A percentile compares a stretch with the other conserved stretches of the same genome.
phyloP scores from a whole-genome alignment of 257 asterid genomes.

The Penstemon eatonii region DNA sequence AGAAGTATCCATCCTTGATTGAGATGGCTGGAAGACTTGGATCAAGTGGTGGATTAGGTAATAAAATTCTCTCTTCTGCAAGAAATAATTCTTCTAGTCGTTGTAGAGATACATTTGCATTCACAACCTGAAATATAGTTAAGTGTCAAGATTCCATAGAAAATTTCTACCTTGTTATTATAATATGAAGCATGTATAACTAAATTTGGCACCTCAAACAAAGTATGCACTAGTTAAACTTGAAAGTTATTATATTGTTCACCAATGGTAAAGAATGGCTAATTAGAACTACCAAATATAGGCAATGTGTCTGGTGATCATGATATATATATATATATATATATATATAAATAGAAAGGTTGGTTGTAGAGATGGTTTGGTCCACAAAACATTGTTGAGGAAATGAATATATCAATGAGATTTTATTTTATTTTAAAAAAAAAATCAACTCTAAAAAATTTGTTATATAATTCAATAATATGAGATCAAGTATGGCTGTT shows the following conservation, averaged over 20 bases:
- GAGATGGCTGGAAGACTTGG: slow-evolving; percentile 80
- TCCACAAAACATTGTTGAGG: background rate
- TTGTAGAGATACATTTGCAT: slow-evolving; percentile 81
- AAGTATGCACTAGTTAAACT: background rate
- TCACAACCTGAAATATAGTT: slow-evolving; percentile 62
- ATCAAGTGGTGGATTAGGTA: slow-evolving; percentile 75
- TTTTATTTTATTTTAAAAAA: too few species aligned
- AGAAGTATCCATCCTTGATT: slow-evolving; percentile 64
- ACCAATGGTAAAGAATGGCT: background rate
- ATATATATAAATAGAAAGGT: background rate
- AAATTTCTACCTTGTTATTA: slow-evolving; percentile 8
- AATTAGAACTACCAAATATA: background rate
- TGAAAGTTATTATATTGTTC: background rate
- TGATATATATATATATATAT: background rate
- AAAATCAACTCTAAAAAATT: background rate
- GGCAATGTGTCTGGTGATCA: background rate
- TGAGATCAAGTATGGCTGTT: background rate
- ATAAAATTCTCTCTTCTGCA: slow-evolving; percentile 76
- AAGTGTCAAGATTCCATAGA: slow-evolving; percentile 10
- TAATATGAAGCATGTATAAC: slow-evolving; percentile 18
- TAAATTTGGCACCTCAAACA: background rate
- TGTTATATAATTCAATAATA: background rate
- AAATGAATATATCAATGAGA: background rate
- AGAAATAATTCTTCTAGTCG: slow-evolving; percentile 77
- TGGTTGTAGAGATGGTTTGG: background rate